Evolutionary conservation across 2,329 filamentous ascomycete species (phyloP).

Genomic region (Zymoseptoria tritici): DNA sequence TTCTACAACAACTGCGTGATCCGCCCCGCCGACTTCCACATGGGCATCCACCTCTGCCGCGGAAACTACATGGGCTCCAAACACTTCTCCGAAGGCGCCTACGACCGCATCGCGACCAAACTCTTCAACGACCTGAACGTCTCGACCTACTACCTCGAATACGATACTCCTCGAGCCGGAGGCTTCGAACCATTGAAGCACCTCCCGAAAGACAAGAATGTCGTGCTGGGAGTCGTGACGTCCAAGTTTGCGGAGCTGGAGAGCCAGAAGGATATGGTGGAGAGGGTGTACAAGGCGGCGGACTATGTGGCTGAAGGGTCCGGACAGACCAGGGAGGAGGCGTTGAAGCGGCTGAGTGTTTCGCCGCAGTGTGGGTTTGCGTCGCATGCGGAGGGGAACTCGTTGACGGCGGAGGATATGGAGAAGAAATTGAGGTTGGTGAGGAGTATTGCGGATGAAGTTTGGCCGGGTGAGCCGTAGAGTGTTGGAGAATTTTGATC

Average conservation of each 20-base stretch:
- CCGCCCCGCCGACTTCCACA: conserved; percentile 61
- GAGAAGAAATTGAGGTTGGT: conserved; percentile 65
- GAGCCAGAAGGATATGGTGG: conserved; percentile 41
- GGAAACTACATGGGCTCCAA: conserved; percentile 42
- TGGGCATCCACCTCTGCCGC: conserved; percentile 67
- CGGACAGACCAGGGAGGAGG: conserved; percentile 53
- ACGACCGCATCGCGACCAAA: conserved; percentile 38
- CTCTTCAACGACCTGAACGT: conserved; percentile 31
- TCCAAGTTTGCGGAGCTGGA: conserved; percentile 42
- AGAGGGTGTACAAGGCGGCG: conserved; percentile 45
- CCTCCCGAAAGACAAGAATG: conserved; percentile 41
- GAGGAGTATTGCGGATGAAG: conserved; percentile 62
- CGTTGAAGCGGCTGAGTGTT: conserved; percentile 59
- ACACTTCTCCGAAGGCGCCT: conserved; percentile 42
- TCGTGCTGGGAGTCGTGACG: conserved; percentile 41
- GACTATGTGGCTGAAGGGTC: conserved; percentile 63
- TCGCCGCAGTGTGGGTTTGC: conserved; percentile 56
- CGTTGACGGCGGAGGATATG: conserved; percentile 53
- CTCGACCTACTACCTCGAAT: conserved; percentile 33
- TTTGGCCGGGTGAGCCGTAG: conserved; percentile 56
- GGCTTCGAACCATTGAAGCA: conserved; percentile 41
- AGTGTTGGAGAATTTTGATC: neutral
- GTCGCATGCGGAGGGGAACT: conserved; percentile 66
- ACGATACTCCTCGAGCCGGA: conserved; percentile 42
- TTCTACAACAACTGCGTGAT: conserved; percentile 63